A percentile compares a stretch with the other conserved stretches of the same genome.
These are phyloP conservation scores for Acanthochlamys bracteata DNA, from an alignment of 106 monocot genomes.

Conservation along the genomic window DNA sequence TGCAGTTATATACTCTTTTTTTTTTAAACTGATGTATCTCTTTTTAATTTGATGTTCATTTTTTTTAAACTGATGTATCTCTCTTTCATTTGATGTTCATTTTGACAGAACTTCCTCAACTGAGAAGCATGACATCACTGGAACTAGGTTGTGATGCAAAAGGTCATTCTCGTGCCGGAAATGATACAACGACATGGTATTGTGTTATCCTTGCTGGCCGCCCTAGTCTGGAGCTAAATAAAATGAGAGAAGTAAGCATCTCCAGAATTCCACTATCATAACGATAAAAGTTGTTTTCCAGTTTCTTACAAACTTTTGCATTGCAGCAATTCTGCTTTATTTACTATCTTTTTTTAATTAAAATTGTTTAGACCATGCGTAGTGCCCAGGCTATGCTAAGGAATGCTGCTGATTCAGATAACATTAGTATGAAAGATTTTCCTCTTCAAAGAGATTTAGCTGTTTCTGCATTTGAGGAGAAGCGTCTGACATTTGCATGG, in stretches of 20 bases:
- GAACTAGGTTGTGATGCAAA: constrained; percentile 95
- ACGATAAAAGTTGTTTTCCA: too few species aligned
- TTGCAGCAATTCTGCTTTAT: background rate
- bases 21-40: too few species aligned
- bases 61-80: too few species aligned
- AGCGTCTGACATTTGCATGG: constrained; percentile 77
- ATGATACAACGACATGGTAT: constrained; percentile 65
- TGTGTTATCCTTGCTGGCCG: constrained; percentile 90
- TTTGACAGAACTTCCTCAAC: constrained; percentile 67
- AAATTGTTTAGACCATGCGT: constrained; percentile 48
- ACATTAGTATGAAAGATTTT: constrained; percentile 10
- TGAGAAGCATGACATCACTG: constrained; percentile 77
- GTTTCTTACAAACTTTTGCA: background rate
- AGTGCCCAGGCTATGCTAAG: constrained; percentile 33
- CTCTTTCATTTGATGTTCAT: too few species aligned
- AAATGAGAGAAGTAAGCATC: constrained; percentile 71
- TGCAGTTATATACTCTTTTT: too few species aligned
- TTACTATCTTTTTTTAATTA: background rate
- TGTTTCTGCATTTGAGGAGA: constrained; percentile 47
- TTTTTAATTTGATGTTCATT: background rate
- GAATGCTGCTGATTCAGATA: constrained; percentile 11
- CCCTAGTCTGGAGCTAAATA: constrained; percentile 52
- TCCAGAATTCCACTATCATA: background rate
- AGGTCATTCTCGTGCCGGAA: constrained; percentile 86
- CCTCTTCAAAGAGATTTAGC: constrained; percentile 13